These are phyloP conservation scores for Haemoproteus tartakovskyi DNA, from an alignment of 169 alveolate species.

Conservation along the genomic window DNA sequence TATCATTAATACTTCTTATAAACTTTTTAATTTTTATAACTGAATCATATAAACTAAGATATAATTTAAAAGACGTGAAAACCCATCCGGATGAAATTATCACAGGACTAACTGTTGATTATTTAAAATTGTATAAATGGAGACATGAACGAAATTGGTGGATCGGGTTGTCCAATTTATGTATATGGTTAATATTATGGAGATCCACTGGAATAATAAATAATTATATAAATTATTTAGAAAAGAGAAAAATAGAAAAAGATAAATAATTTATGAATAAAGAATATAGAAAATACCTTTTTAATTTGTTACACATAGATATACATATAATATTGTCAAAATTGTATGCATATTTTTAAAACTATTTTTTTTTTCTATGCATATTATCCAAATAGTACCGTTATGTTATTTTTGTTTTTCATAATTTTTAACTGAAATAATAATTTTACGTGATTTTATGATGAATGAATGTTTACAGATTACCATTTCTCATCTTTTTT, in stretches of 20 bases:
- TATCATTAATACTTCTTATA: slow-evolving; percentile 37
- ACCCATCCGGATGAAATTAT: slow-evolving; percentile 24
- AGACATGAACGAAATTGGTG: slow-evolving; percentile 67
- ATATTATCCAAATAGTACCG: no score
- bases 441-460: no score
- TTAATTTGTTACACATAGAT: no score
- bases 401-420: no score
- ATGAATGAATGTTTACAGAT: no score
- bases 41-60: slow-evolving; percentile 46
- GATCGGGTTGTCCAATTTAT: slow-evolving; percentile 57
- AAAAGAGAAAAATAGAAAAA: slow-evolving; percentile 27
- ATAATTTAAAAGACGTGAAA: slow-evolving; percentile 7
- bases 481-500: no score
- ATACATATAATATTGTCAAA: no score
- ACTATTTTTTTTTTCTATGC: no score
- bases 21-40: slow-evolving; percentile 42
- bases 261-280: background rate
- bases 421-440: no score
- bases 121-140: slow-evolving; percentile 61
- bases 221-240: slow-evolving; percentile 45
- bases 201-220: slow-evolving; percentile 59
- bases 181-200: slow-evolving; percentile 66
- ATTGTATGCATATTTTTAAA: no score
- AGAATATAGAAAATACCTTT: background rate
- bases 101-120: slow-evolving; percentile 16